Percentiles rank a stretch among this genome's conserved stretches.
phyloP scores from a whole-genome alignment of 768 basidiomycete genomes.

The Chalciporus piperatus region DNA sequence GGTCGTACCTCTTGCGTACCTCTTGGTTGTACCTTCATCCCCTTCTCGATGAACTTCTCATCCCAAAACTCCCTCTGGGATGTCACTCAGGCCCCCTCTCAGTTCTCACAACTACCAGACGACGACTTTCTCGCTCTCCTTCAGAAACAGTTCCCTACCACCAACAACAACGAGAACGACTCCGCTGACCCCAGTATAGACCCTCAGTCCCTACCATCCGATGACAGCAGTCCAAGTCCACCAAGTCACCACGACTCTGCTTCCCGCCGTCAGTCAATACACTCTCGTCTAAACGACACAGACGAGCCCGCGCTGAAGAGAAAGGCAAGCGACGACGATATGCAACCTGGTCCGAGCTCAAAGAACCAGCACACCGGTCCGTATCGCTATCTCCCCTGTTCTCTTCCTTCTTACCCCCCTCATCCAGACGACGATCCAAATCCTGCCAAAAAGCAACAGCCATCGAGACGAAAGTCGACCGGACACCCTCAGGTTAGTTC shows the following conservation, averaged over 20 bases:
- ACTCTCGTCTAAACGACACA: constrained; percentile 32
- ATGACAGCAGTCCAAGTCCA: constrained; percentile 80
- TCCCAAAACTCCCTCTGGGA: constrained; percentile 63
- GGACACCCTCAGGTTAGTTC: constrained; percentile 35
- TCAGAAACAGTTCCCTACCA: constrained; percentile 65
- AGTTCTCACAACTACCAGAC: constrained; percentile 64
- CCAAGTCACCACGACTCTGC: constrained; percentile 40
- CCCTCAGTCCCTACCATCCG: constrained; percentile 58
- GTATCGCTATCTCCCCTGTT: constrained; percentile 21
- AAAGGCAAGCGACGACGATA: constrained; percentile 67
- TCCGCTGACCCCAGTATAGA: constrained; percentile 36
- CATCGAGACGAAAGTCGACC: constrained; percentile 40
- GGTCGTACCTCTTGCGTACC: no score
- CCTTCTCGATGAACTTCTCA: constrained; percentile 30
- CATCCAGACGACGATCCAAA: constrained; percentile 23
- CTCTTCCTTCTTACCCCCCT: neutral
- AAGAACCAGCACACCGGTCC: constrained; percentile 66
- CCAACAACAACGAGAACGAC: constrained; percentile 34
- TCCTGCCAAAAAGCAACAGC: constrained; percentile 24
- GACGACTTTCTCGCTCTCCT: constrained; percentile 76
- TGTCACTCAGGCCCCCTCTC: constrained; percentile 50
- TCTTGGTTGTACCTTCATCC: no score
- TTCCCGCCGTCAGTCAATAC: constrained; percentile 21
- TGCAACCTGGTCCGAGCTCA: constrained; percentile 61
- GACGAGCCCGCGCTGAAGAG: constrained; percentile 62